These are phyloP conservation scores for Capniomyces stellatus DNA, from an alignment of 371 early-diverging fungal genomes.

Conservation along the genomic window DNA sequence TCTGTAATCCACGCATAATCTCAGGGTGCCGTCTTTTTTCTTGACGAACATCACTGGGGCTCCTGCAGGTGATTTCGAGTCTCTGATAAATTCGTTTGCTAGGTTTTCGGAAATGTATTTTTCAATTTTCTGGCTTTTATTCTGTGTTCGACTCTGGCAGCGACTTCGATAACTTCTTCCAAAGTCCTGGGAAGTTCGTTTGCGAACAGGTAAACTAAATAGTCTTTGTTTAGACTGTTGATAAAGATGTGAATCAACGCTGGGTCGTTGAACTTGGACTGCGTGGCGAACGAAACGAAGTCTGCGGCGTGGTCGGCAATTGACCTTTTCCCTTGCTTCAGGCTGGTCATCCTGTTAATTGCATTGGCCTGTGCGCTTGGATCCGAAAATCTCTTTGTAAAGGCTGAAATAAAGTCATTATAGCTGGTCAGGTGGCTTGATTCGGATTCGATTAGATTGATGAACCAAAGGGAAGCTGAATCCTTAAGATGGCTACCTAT, in stretches of 20 bases:
- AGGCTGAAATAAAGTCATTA: background rate
- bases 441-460: background rate
- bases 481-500: background rate
- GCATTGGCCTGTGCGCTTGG: background rate
- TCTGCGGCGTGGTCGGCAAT: background rate
- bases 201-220: background rate
- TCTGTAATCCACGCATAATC: constrained; percentile 29
- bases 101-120: constrained; percentile 3
- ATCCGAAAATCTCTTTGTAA: constrained; percentile 1
- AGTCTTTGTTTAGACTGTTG: background rate
- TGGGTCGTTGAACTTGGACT: background rate
- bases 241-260: background rate
- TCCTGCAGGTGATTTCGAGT: constrained; percentile 7
- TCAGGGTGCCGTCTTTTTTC: constrained; percentile 31
- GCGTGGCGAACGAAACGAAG: background rate
- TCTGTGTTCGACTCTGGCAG: background rate
- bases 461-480: constrained; percentile 1
- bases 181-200: background rate
- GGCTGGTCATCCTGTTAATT: background rate
- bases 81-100: constrained; percentile 6
- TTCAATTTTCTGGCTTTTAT: constrained; percentile 3
- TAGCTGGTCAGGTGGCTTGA: background rate
- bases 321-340: background rate
- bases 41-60: constrained; percentile 26
- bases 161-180: background rate